Evolutionary conservation across 306 rosid genomes (phyloP), one percentile per base, ranked within the genome.

Genomic region (Quercus variabilis): DNA sequence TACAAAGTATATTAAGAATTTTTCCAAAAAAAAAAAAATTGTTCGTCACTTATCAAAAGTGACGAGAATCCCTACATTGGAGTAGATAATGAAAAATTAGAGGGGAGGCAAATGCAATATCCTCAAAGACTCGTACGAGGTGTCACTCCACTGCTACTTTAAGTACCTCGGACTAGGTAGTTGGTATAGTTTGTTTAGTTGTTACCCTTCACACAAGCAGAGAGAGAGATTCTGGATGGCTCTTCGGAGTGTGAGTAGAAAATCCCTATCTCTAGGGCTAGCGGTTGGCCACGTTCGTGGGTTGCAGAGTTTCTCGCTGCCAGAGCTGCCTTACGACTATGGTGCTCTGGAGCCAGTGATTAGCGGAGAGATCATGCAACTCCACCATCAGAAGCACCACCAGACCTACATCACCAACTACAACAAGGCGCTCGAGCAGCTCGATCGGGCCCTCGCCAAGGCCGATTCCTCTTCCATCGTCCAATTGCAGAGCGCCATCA

Each of bases 301-400:
- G 26, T 41, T 89, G 30, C 86, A 78, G 78, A 86, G 87, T 33
- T 33, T 87, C 82, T 65, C 92, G 56, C 86, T 89, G 28, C 90
- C 90, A 7, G 90, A 86, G 78, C 90, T 89, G 10, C 85, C 92
- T 2, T 86, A 89, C 56, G 92, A 86, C 80, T 87, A 86, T 58
- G 84, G 86, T 38, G 85, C 89, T 46, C 83, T 89, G 5, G 90
- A 89, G 81, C 92, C 89, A 4, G 86, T 78, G 60, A 87, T 89
- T 46, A 87, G 85, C 77, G 85, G 75, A 21, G 85, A 89, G 64
- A 85, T 87, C 77, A 87, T 89, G 92, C 79, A 76, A 59, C 74
- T 89, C 64, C 92, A 89, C 74, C 90, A 86, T 76, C 87, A 84
- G 84, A 86, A 86, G 77, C 90, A 86, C 81, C 89, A 82, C 82